Conservation (phyloP, 1,139 yeast genomes). For the Taiozyma sp. region DNA sequence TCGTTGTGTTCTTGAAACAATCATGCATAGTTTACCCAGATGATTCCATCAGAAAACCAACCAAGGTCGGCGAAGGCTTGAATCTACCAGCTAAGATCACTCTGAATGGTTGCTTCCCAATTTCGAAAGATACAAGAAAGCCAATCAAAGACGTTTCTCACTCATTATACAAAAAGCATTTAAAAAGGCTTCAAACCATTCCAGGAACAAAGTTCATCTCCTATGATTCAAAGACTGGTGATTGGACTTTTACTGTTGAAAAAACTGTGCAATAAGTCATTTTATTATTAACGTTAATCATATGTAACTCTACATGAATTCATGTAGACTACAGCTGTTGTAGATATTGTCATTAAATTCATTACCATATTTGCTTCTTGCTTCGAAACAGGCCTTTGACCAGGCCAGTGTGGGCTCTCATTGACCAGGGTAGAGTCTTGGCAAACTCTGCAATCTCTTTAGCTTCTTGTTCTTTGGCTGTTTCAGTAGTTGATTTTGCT, state of each 20-base stretch:
- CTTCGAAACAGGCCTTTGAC: background rate
- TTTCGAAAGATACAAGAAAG: slow-evolving; percentile 64
- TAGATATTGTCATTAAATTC: background rate
- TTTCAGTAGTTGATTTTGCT: background rate
- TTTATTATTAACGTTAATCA: background rate
- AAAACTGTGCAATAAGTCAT: slow-evolving; percentile 10
- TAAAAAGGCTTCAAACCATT: slow-evolving; percentile 58
- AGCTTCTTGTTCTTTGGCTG: background rate
- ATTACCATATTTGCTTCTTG: background rate
- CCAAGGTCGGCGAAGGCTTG: slow-evolving; percentile 70
- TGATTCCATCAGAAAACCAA: slow-evolving; percentile 48
- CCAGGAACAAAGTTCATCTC: slow-evolving; percentile 61
- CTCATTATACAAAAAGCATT: slow-evolving; percentile 65
- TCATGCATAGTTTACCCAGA: slow-evolving; percentile 75
- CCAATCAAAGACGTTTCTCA: slow-evolving; percentile 79
- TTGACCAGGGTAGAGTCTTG: background rate
- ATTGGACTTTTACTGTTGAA: slow-evolving; percentile 68
- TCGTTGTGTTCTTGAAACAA: slow-evolving; percentile 57
- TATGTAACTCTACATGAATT: background rate
- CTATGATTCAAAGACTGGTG: slow-evolving; percentile 77
- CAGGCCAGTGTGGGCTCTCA: background rate
- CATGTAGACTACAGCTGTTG: background rate
- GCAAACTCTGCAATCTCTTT: background rate
- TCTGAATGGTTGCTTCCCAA: slow-evolving; percentile 75
- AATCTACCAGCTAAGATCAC: slow-evolving; percentile 74